Conservation (phyloP, 2,329 filamentous ascomycete species). For the Scorias spongiosa region DNA sequence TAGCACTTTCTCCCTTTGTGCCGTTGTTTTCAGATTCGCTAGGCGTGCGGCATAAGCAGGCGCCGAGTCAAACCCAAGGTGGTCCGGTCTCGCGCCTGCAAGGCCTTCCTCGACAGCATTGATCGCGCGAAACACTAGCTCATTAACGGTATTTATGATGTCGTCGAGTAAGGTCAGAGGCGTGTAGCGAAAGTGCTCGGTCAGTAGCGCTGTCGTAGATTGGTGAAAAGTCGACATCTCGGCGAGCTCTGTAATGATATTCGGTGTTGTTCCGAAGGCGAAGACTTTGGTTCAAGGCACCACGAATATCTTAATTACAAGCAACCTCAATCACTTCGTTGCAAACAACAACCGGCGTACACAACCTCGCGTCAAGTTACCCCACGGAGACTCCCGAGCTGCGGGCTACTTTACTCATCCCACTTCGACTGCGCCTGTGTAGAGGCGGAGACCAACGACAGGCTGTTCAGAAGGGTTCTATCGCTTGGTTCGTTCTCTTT, state of each 20-base stretch:
- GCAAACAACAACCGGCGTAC: too few relatives aligned
- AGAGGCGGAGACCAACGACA: too few relatives aligned
- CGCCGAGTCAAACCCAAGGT: conserved; percentile 53
- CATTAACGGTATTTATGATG: conserved; percentile 93
- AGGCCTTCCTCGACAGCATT: conserved; percentile 77
- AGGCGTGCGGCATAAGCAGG: conserved; percentile 20
- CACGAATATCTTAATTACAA: too few relatives aligned
- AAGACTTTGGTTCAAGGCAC: too few relatives aligned
- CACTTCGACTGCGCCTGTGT: too few relatives aligned
- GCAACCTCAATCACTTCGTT: too few relatives aligned
- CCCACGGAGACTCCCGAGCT: too few relatives aligned
- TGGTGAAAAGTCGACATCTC: conserved; percentile 30
- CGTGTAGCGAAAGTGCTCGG: conserved; percentile 90
- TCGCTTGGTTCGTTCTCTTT: too few relatives aligned
- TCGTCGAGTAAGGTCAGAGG: conserved; percentile 90
- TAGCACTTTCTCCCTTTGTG: conserved; percentile 21
- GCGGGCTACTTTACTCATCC: too few relatives aligned
- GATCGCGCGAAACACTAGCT: conserved; percentile 77
- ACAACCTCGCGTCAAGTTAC: too few relatives aligned
- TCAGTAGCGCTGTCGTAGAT: conserved; percentile 50
- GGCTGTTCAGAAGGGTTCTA: too few relatives aligned
- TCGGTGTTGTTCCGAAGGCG: background rate
- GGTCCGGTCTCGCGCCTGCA: conserved; percentile 53
- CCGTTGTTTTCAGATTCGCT: conserved; percentile 1
- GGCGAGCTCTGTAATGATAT: background rate